phyloP scores from a whole-genome alignment of 164 flowering plant species.

The Cinnamomum chago region DNA sequence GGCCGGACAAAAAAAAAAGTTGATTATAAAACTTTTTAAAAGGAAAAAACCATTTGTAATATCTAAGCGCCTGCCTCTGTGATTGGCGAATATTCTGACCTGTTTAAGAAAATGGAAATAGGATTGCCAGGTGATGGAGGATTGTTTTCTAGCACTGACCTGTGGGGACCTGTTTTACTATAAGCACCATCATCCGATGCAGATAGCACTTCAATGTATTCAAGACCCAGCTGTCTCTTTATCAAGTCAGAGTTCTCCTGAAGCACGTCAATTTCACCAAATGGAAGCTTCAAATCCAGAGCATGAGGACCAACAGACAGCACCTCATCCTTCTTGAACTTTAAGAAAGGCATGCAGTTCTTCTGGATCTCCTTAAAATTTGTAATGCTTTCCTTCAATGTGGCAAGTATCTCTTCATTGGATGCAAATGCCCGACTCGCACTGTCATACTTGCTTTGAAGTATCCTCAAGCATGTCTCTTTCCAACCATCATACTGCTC shows the following conservation, averaged over 20 bases:
- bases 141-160: constrained; percentile 42
- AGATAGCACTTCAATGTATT: constrained; percentile 50
- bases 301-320: constrained; percentile 63
- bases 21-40: background rate
- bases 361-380: constrained; percentile 63
- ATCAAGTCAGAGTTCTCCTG: constrained; percentile 70
- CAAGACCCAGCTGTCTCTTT: constrained; percentile 72
- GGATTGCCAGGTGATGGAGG: constrained; percentile 91
- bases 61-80: background rate
- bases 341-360: constrained; percentile 83
- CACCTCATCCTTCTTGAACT: constrained; percentile 81
- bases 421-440: constrained; percentile 48
- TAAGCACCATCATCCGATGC: constrained; percentile 42
- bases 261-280: constrained; percentile 80
- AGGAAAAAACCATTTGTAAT: background rate
- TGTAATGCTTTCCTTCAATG: constrained; percentile 38
- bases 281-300: constrained; percentile 66
- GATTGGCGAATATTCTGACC: constrained; percentile 9
- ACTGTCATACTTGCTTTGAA: constrained; percentile 46
- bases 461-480: constrained; percentile 66
- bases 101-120: constrained; percentile 58
- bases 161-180: constrained; percentile 47
- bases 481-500: constrained; percentile 89
- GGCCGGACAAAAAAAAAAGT: background rate
- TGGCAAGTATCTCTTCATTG: constrained; percentile 54